Evolutionary conservation across 2,329 filamentous ascomycete genomes (phyloP).

Genomic region (Bipolaris victoriae): DNA sequence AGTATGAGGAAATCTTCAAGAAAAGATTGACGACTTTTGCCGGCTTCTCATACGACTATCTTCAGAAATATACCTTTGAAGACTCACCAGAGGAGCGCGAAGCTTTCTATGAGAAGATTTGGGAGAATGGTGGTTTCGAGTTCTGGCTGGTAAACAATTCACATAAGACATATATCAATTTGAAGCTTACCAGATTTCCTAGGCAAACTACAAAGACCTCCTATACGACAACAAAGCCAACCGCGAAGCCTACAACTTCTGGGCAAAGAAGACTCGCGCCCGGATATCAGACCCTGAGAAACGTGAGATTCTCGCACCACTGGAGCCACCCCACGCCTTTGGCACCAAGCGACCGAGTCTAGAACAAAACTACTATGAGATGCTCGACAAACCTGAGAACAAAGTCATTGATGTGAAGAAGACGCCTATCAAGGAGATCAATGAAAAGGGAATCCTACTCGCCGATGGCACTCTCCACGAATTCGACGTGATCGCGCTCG

Average conservation of each 20-base stretch:
- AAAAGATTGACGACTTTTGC: slow-evolving; percentile 61
- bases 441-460: slow-evolving; percentile 50
- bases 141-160: slow-evolving; percentile 53
- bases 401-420: slow-evolving; percentile 53
- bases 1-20: slow-evolving; percentile 58
- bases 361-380: slow-evolving; percentile 57
- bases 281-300: slow-evolving; percentile 54
- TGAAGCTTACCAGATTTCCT: background rate
- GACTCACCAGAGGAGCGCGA: slow-evolving; percentile 53
- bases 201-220: slow-evolving; percentile 48
- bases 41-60: slow-evolving; percentile 65
- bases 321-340: slow-evolving; percentile 53
- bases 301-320: slow-evolving; percentile 55
- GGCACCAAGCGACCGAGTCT: slow-evolving; percentile 56
- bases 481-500: slow-evolving; percentile 54
- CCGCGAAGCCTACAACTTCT: slow-evolving; percentile 55
- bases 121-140: slow-evolving; percentile 49
- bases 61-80: slow-evolving; percentile 60
- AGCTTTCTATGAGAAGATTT: slow-evolving; percentile 52
- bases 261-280: slow-evolving; percentile 52
- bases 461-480: slow-evolving; percentile 50
- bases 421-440: slow-evolving; percentile 50
- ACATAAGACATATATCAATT: slow-evolving; percentile 1
- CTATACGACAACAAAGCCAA: slow-evolving; percentile 53
- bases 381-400: slow-evolving; percentile 53